A percentile compares a stretch with the other conserved stretches of the same genome.
Conservation (phyloP, 2,329 filamentous ascomycete species). For the Lithohypha guttulata region DNA sequence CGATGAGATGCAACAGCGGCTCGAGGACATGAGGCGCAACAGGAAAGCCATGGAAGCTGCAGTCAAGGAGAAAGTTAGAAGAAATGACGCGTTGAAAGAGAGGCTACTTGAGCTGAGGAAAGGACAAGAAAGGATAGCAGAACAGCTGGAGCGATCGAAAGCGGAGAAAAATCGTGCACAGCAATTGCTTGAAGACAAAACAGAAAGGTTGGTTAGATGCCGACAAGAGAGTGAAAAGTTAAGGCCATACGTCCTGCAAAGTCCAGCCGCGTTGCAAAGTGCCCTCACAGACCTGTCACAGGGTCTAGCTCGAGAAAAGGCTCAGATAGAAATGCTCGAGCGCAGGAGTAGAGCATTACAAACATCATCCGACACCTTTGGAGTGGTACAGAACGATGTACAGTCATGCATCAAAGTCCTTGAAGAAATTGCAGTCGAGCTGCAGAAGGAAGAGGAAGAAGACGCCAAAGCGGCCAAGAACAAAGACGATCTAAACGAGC, state of each 20-base stretch:
- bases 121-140: constrained; percentile 71
- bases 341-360: constrained; percentile 79
- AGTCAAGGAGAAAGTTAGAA: constrained; percentile 70
- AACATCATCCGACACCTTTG: constrained; percentile 82
- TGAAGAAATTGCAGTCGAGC: constrained; percentile 73
- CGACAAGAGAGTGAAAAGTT: constrained; percentile 82
- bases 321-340: constrained; percentile 78
- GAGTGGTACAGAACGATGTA: constrained; percentile 73
- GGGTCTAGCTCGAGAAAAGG: constrained; percentile 65
- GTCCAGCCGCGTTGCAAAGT: constrained; percentile 70
- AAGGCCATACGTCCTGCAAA: constrained; percentile 83
- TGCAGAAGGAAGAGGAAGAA: constrained; percentile 86
- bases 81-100: constrained; percentile 80
- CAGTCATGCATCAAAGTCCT: constrained; percentile 79
- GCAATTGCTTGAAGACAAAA: constrained; percentile 41
- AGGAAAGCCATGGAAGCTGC: constrained; percentile 70
- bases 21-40: constrained; percentile 72
- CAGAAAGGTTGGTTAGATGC: constrained; percentile 47
- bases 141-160: constrained; percentile 73
- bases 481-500: constrained; percentile 74
- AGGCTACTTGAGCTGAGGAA: constrained; percentile 68
- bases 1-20: constrained; percentile 67
- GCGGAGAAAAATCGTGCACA: constrained; percentile 69
- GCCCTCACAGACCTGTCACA: constrained; percentile 72
- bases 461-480: constrained; percentile 68